Evolutionary conservation across 495 filamentous ascomycete species (phyloP).

Genomic region (Neurospora cerealis): DNA sequence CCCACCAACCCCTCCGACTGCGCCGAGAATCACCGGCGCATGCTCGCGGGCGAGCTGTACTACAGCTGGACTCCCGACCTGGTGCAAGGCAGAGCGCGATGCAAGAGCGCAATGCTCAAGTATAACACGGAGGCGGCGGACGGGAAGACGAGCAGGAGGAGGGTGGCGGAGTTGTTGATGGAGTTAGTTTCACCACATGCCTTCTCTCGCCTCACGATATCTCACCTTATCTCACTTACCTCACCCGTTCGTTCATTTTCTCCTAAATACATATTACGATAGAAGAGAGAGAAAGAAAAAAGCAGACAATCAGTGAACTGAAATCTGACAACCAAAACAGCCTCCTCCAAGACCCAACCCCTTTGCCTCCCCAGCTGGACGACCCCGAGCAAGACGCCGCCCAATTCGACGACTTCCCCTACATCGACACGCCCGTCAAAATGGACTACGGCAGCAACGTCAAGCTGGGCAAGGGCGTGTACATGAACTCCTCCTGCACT

Average conservation of each 20-base stretch:
- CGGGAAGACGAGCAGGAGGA: slow-evolving; percentile 46
- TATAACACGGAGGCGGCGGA: slow-evolving; percentile 45
- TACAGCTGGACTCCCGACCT: slow-evolving; percentile 38
- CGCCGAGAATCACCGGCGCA: slow-evolving; percentile 36
- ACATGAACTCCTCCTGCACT: slow-evolving; percentile 66
- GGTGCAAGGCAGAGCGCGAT: slow-evolving; percentile 45
- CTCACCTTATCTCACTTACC: not conserved
- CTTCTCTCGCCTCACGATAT: not conserved
- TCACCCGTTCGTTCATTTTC: not conserved
- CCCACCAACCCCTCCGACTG: slow-evolving; percentile 2
- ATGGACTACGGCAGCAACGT: slow-evolving; percentile 73
- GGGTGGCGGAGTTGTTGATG: slow-evolving; percentile 57
- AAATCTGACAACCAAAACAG: slow-evolving; percentile 24
- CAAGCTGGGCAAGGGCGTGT: slow-evolving; percentile 55
- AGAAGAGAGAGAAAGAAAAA: too few species aligned
- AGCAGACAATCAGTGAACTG: not conserved
- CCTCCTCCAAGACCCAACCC: slow-evolving; percentile 47
- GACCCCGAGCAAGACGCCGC: slow-evolving; percentile 49
- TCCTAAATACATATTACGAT: too few species aligned
- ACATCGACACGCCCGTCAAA: slow-evolving; percentile 60
- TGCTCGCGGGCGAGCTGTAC: slow-evolving; percentile 44
- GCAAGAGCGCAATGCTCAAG: slow-evolving; percentile 44
- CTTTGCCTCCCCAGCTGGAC: slow-evolving; percentile 46
- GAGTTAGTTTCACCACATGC: slow-evolving; percentile 44
- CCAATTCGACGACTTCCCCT: slow-evolving; percentile 51